A percentile compares a stretch with the other conserved stretches of the same genome.
phyloP scores from a whole-genome alignment of 2,329 filamentous ascomycete genomes.

The Diaporthe vexans region DNA sequence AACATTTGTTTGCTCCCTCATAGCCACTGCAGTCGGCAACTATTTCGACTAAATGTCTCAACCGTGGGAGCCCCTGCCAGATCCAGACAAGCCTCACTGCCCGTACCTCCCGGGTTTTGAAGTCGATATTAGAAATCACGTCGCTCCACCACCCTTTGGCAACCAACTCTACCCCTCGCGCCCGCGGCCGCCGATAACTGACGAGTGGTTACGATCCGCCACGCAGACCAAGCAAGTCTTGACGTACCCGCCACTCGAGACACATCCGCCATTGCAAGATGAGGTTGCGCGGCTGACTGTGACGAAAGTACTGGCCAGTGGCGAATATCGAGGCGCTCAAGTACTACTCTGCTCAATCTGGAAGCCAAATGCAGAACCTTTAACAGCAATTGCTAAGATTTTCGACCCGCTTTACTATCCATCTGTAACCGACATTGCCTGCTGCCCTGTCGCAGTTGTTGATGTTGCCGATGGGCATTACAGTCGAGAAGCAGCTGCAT shows the following conservation, averaged over 20 bases:
- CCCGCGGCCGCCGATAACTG: not conserved
- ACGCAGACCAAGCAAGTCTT: not conserved
- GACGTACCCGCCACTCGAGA: not conserved
- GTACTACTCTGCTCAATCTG: not conserved
- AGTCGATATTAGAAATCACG: not conserved
- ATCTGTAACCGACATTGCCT: not conserved
- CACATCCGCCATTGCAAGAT: not conserved
- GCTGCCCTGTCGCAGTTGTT: not conserved
- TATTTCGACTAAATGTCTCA: not conserved
- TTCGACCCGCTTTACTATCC: not conserved
- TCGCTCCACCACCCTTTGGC: not conserved
- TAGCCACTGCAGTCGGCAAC: not conserved
- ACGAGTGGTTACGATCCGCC: not conserved
- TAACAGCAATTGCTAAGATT: not conserved
- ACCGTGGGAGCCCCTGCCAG: not conserved
- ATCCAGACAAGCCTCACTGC: not conserved
- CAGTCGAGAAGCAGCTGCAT: not conserved
- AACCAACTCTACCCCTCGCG: not conserved
- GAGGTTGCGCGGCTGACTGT: not conserved
- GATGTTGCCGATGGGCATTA: not conserved
- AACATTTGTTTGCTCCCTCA: not conserved
- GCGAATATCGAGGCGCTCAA: not conserved
- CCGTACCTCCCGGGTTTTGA: not conserved
- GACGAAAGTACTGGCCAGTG: not conserved
- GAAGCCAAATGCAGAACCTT: not conserved